Evolutionary conservation across 768 basidiomycete species (phyloP).

Genomic region (Suillus subluteus): DNA sequence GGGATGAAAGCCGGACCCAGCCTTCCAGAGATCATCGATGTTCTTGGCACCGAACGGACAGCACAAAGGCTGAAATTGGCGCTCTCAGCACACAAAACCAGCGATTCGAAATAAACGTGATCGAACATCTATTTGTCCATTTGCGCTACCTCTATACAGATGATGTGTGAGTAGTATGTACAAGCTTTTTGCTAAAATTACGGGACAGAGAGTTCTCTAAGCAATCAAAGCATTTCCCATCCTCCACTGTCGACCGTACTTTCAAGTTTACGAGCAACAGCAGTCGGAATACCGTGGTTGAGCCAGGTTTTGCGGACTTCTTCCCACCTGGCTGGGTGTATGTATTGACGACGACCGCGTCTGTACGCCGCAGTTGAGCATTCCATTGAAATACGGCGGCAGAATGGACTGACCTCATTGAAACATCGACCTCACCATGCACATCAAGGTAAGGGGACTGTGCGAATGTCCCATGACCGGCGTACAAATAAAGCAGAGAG

Average conservation of each 20-base stretch:
- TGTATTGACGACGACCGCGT: constrained; percentile 85
- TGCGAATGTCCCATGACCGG: constrained; percentile 85
- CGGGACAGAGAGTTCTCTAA: background rate
- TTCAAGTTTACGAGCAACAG: constrained; percentile 89
- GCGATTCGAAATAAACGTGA: background rate
- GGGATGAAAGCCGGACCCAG: constrained; percentile 68
- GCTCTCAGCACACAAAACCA: background rate
- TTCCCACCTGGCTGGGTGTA: constrained; percentile 87
- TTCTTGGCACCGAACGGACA: constrained; percentile 38
- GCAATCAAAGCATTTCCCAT: constrained; percentile 77
- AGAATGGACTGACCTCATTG: constrained; percentile 70
- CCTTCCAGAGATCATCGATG: constrained; percentile 41
- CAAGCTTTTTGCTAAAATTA: background rate
- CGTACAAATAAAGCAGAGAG: constrained; percentile 86
- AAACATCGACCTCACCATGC: constrained; percentile 92
- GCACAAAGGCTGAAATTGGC: constrained; percentile 23
- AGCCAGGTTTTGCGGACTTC: constrained; percentile 93
- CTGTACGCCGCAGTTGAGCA: constrained; percentile 41
- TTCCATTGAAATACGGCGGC: constrained; percentile 1
- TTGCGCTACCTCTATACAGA: background rate
- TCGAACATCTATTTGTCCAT: constrained; percentile 3
- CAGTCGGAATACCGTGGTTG: constrained; percentile 84
- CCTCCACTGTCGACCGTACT: constrained; percentile 88
- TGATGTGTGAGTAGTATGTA: constrained; percentile 3
- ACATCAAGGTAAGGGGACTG: constrained; percentile 91